These are phyloP conservation scores for Cordyceps javanica DNA, from an alignment of 2,329 filamentous ascomycete species.

Conservation along the genomic window DNA sequence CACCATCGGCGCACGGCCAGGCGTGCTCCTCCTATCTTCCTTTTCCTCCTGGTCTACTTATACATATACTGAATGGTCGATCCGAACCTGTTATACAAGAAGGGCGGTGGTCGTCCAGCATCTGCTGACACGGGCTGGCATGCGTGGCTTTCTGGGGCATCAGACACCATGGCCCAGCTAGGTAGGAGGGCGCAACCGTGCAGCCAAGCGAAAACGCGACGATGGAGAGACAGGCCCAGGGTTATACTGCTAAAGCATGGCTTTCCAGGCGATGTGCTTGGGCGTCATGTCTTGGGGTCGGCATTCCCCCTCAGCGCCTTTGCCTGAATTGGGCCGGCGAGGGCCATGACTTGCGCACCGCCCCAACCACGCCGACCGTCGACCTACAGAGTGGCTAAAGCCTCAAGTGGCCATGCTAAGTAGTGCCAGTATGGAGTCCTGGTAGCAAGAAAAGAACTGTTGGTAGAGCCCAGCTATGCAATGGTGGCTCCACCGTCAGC, in stretches of 20 bases:
- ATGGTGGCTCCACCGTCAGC: conserved; percentile 8
- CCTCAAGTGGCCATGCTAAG: no score
- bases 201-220: not conserved
- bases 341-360: no score
- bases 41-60: not conserved
- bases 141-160: not conserved
- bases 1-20: not conserved
- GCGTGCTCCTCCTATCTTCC: not conserved
- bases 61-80: not conserved
- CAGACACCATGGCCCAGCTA: not conserved
- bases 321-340: no score
- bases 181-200: not conserved
- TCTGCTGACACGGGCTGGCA: not conserved
- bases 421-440: no score
- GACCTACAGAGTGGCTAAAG: no score
- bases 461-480: not conserved
- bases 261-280: no score
- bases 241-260: no score
- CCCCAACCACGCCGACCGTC: no score
- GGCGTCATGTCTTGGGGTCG: not conserved
- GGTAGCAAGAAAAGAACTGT: not conserved
- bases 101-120: not conserved
- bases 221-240: not conserved
- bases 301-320: no score
- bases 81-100: not conserved